Conservation (phyloP, 306 rosid species). For the Cajanus cajan region DNA sequence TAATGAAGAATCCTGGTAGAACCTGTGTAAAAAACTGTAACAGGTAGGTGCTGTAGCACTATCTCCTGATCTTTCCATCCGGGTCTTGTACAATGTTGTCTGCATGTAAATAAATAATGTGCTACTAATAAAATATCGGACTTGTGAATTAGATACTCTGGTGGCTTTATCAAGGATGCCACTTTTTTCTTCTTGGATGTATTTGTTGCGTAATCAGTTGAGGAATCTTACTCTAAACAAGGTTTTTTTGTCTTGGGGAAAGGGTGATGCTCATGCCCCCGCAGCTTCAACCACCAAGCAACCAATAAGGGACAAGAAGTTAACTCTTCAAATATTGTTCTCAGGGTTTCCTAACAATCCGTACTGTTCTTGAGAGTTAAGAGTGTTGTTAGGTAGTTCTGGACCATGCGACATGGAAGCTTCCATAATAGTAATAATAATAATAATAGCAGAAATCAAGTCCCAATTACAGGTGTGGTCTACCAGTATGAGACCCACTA, state of each 20-base stretch:
- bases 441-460: not conserved
- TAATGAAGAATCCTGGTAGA: conserved; percentile 63
- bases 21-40: conserved; percentile 18
- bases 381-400: not conserved
- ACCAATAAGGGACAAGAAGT: not conserved
- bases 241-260: not conserved
- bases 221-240: not conserved
- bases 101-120: conserved; percentile 16
- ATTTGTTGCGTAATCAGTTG: not conserved
- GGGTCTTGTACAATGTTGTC: not conserved
- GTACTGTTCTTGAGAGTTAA: not conserved
- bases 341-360: not conserved
- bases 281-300: not conserved
- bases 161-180: not conserved
- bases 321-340: not conserved
- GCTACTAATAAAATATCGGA: not conserved
- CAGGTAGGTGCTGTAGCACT: not conserved
- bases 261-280: not conserved
- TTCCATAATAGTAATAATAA: not conserved
- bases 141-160: not conserved
- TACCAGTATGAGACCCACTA: not conserved
- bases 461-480: not conserved
- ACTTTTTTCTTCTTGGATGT: not conserved
- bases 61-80: not conserved
- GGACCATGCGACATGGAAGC: not conserved